Conservation (phyloP, 2,329 filamentous ascomycete genomes). For the Clonostachys rhizophaga region DNA sequence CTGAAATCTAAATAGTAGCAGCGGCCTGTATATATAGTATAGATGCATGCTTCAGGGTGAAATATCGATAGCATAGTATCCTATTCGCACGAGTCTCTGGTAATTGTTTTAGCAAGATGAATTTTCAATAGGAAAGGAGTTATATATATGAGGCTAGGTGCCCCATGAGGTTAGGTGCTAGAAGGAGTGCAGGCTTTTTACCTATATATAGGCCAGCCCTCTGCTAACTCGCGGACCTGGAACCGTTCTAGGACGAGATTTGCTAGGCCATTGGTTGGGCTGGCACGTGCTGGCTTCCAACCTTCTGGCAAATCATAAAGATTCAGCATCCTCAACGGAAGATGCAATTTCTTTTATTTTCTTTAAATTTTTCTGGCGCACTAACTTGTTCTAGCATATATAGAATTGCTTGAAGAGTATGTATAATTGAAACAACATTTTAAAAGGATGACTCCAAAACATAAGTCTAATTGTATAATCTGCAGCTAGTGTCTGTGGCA, state of each 20-base stretch:
- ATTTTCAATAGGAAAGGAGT: too few species aligned
- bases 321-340: not conserved
- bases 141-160: too few species aligned
- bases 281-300: slow-evolving; percentile 23
- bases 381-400: too few species aligned
- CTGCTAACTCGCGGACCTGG: slow-evolving; percentile 41
- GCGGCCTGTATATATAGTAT: slow-evolving; percentile 44
- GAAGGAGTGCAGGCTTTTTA: slow-evolving; percentile 3
- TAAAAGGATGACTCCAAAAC: too few species aligned
- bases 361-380: too few species aligned
- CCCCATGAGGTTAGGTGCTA: not conserved
- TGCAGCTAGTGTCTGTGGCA: too few species aligned
- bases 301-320: not conserved
- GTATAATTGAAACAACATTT: too few species aligned
- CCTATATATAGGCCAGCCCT: slow-evolving; percentile 44
- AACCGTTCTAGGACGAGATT: slow-evolving; percentile 34
- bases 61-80: slow-evolving; percentile 45
- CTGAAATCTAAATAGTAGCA: slow-evolving; percentile 32
- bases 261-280: slow-evolving; percentile 41
- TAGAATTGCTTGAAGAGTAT: too few species aligned
- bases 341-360: too few species aligned
- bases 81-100: slow-evolving; percentile 44
- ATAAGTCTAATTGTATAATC: too few species aligned
- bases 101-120: too few species aligned
- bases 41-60: slow-evolving; percentile 38